Evolutionary conservation across 768 basidiomycete species (phyloP), one percentile per base, ranked within the genome.

Genomic region (Gloeostereum incarnatum): DNA sequence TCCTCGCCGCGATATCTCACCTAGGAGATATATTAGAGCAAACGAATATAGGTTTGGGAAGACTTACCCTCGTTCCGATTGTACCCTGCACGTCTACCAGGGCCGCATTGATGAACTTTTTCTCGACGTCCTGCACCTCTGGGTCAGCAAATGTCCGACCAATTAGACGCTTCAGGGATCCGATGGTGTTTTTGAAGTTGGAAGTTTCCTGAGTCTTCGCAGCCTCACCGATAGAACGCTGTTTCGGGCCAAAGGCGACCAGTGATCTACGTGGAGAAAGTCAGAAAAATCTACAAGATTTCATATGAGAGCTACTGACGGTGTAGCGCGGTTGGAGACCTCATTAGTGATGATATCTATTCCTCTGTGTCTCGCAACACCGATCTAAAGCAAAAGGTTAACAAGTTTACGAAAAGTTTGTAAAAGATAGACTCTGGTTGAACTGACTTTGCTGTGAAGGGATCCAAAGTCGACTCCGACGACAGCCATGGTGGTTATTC

Each of bases 261-360:
- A 99, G 76, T 31, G 94, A 93, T 55, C 93, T 97, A 51, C 16
- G 30, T 45, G 30, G 31, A 2, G 24, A 27, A 23, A 19, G 40
- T 50, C 13, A 38, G 4, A 33, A 33, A 10, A 5, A 21, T 8
- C 19, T 29, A 11, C 33, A 19, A 19, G 27, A 8, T n/a, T n/a
- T n/a, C 3, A 20, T 9, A 8, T 13, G 3, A 21, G 33, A 25
- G 40, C 14, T 17, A 75, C 90, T 54, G 45, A 97, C 91, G 94
- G 94, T 18, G 93, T 98, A 11, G 82, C 76, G 39, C 96, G 85
- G 71, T 97, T 97, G 11, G 93, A 97, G 44, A 93, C 91, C 59
- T 99, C 94, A 61, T 99, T 99, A 44, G 79, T 70, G 68, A 99
- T 94, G 62, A 99, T 92, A 73, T 99, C 94, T 68, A 99, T 94